Base-by-base conservation (phyloP, 1,284 basidiomycete species). In the Rugosomyces carneus region DNA sequence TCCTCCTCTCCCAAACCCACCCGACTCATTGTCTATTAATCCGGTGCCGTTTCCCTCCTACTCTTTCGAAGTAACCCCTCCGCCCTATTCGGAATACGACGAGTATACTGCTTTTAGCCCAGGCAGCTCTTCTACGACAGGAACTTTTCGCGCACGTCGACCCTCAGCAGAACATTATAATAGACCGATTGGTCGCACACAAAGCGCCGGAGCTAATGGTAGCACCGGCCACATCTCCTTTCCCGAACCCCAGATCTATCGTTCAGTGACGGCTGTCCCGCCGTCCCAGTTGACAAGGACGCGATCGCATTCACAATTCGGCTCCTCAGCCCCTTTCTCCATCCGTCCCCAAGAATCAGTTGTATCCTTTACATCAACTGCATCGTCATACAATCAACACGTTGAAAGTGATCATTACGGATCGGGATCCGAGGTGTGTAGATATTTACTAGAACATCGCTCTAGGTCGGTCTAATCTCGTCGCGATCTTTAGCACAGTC, bases 221-320 rank as follows among this genome's bases (percentile, higher is more conserved):
- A 43, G 45, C 37, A 43, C 8, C 51, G 44, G 18, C 42, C 52
- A 45, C 24, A 51, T 58, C 35, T 37, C 66, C 5, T 75, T 76
- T 51, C 72, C 78, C 16, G 76, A 83, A 45, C 70, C 78, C 5
- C 73, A 75, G 48, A 56, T 78, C 24, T 67, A 71, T 51, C 73
- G 75, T 50, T 73, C 76, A 2, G 57, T 58, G 7, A 79, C 80
- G 1, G 46, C 50, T 23, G 45, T 16, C 23, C 34, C 44, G 34
- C 21, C 20, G 6, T 44, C 41, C 13, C 52, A 53, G 27, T 45
- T 29, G 6, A 45, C 51, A 18, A 43, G 46, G 24, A 9, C 47
- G 9, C 36, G 47, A 40, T 45, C 53, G 2, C 51, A 52, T 5
- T 52, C 48, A 29, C 63, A 64, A n/a, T 69, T 69, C 37, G 63